These are phyloP conservation scores for Allantophomopsis lycopodina DNA, from an alignment of 2,329 filamentous ascomycete genomes.

Conservation along the genomic window DNA sequence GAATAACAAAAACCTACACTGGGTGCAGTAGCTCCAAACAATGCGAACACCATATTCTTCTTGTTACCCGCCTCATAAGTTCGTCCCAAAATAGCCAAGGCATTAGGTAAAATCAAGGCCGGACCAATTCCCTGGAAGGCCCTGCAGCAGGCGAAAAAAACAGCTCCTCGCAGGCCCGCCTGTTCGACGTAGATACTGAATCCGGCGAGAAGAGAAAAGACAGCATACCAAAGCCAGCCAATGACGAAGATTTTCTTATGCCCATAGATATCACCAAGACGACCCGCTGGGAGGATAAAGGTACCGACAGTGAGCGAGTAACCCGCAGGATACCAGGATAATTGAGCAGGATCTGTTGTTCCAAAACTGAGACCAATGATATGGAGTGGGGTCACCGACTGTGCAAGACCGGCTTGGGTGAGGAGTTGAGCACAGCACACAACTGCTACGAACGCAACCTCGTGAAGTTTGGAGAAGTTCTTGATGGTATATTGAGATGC, in stretches of 20 bases:
- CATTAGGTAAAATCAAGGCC: conserved; percentile 36
- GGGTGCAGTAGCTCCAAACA: conserved; percentile 32
- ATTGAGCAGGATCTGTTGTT: conserved; percentile 25
- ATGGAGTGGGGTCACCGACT: conserved; percentile 31
- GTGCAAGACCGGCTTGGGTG: conserved; percentile 32
- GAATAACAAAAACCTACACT: conserved; percentile 28
- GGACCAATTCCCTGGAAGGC: conserved; percentile 40
- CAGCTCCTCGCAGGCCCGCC: conserved; percentile 5
- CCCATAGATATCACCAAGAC: conserved; percentile 37
- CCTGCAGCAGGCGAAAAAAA: conserved; percentile 32
- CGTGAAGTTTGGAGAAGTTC: conserved; percentile 3
- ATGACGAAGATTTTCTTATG: conserved; percentile 31
- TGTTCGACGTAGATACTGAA: conserved; percentile 13
- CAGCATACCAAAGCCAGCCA: conserved; percentile 25
- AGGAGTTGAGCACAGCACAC: conserved; percentile 32
- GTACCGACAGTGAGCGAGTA: conserved; percentile 38
- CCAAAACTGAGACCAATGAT: conserved; percentile 32
- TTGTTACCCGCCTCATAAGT: conserved; percentile 30
- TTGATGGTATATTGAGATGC: too few species aligned
- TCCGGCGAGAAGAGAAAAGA: conserved; percentile 14
- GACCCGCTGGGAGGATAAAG: conserved; percentile 36
- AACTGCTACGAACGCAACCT: conserved; percentile 24
- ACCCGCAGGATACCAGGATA: conserved; percentile 42
- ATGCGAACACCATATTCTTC: conserved; percentile 28
- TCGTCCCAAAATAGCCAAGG: conserved; percentile 31